Conservation (phyloP, 352 stramenopile genomes). For the Pythium monospermum region DNA sequence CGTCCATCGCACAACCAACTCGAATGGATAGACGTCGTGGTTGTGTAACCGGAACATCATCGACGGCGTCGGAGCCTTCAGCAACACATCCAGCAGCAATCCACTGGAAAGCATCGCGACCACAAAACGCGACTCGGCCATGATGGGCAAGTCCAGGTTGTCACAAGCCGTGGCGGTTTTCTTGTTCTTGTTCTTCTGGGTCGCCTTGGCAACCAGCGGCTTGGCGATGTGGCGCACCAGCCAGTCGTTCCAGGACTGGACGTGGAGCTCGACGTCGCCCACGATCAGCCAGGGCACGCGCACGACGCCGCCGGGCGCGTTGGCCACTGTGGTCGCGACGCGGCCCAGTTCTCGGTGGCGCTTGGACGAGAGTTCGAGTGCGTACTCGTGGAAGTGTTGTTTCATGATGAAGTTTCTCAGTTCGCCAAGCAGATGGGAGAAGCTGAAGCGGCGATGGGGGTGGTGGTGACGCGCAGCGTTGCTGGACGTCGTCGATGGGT, state of each 20-base stretch:
- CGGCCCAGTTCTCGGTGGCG: background rate
- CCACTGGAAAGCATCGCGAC: slow-evolving; percentile 67
- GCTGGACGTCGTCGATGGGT: slow-evolving; percentile 5
- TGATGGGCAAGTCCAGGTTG: slow-evolving; percentile 16
- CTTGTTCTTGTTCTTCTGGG: slow-evolving; percentile 12
- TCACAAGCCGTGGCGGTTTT: background rate
- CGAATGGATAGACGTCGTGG: slow-evolving; percentile 20
- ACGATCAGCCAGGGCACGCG: slow-evolving; percentile 53
- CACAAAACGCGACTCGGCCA: slow-evolving; percentile 56
- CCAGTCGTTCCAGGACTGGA: slow-evolving; percentile 65
- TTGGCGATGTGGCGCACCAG: slow-evolving; percentile 39
- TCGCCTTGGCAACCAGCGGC: slow-evolving; percentile 10
- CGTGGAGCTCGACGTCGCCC: slow-evolving; percentile 48
- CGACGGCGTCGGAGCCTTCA: slow-evolving; percentile 16
- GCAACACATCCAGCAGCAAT: slow-evolving; percentile 18
- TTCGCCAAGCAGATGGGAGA: slow-evolving; percentile 9
- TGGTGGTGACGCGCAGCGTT: too few relatives aligned
- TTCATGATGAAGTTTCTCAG: slow-evolving; percentile 23
- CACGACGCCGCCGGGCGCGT: slow-evolving; percentile 15
- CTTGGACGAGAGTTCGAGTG: slow-evolving; percentile 4
- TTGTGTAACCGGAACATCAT: slow-evolving; percentile 14
- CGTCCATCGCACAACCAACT: slow-evolving; percentile 48
- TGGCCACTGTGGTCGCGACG: background rate
- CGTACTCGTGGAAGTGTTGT: slow-evolving; percentile 27
- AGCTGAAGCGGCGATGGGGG: slow-evolving; percentile 9